Conservation (phyloP, 2,329 filamentous ascomycete genomes). For the Bipolaris cookei region DNA sequence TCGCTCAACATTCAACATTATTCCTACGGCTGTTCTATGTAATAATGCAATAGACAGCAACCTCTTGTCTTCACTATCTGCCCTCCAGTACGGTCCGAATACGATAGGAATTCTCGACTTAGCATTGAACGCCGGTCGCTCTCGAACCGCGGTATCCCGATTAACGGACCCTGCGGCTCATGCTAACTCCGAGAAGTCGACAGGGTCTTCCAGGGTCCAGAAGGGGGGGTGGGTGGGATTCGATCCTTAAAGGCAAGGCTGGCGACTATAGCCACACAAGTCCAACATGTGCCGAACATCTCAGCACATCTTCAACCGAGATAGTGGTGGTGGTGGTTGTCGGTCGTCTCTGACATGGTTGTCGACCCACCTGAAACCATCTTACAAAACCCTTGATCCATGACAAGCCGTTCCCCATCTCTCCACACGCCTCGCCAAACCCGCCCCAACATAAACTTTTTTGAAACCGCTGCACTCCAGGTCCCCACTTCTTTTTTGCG, state of each 20-base stretch:
- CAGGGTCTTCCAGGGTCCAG: conserved; percentile 11
- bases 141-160: conserved; percentile 3
- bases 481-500: conserved; percentile 2
- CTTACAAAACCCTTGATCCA: not conserved
- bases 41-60: no score
- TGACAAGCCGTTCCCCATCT: conserved; percentile 6
- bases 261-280: not conserved
- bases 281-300: not conserved
- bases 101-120: not conserved
- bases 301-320: not conserved
- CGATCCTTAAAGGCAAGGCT: conserved; percentile 1
- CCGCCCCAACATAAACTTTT: conserved; percentile 1
- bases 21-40: no score
- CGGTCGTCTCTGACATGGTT: conserved; percentile 9
- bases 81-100: conserved; percentile 4
- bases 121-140: not conserved
- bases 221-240: not conserved
- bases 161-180: conserved; percentile 13
- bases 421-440: conserved; percentile 12
- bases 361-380: conserved; percentile 10
- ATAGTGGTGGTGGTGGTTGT: not conserved
- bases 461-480: conserved; percentile 15
- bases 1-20: not conserved
- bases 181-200: conserved; percentile 1
- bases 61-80: not conserved